These are phyloP conservation scores for Aspergillus sp. DNA, from an alignment of 2,329 filamentous ascomycete genomes.

Conservation along the genomic window DNA sequence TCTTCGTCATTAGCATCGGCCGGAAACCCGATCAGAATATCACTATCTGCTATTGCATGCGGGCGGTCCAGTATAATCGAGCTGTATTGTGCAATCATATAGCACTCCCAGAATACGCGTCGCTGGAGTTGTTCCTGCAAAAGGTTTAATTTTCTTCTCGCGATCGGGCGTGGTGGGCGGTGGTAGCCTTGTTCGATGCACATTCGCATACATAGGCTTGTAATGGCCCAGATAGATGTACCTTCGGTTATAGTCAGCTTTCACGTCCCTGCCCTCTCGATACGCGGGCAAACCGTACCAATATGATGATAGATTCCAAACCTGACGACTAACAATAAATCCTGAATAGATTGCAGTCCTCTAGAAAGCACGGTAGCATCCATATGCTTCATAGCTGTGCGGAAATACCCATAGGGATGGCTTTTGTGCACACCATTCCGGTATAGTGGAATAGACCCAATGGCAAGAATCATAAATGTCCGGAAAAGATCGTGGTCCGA, in stretches of 20 bases:
- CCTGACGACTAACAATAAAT: constrained; percentile 41
- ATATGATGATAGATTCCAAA: constrained; percentile 48
- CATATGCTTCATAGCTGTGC: constrained; percentile 36
- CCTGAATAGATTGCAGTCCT: constrained; percentile 39
- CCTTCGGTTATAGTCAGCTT: constrained; percentile 1
- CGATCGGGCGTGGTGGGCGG: constrained; percentile 1
- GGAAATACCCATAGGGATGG: constrained; percentile 45
- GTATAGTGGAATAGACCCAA: constrained; percentile 37
- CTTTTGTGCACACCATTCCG: constrained; percentile 29
- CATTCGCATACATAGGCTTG: constrained; percentile 41
- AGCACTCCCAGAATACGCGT: constrained; percentile 48
- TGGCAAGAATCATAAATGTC: constrained; percentile 40
- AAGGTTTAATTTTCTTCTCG: constrained; percentile 5
- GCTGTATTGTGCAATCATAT: constrained; percentile 47
- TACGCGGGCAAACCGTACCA: constrained; percentile 16
- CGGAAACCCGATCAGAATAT: constrained; percentile 40
- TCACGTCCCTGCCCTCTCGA: too few species aligned
- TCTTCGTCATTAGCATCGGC: constrained; percentile 36
- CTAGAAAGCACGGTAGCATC: constrained; percentile 30
- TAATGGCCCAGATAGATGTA: constrained; percentile 43
- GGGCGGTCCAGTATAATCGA: constrained; percentile 44
- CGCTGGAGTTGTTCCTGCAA: constrained; percentile 39
- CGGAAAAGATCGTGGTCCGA: constrained; percentile 34
- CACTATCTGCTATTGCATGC: constrained; percentile 42
- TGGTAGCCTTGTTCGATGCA: constrained; percentile 43